These are phyloP conservation scores for Salix arbutifolia DNA, from an alignment of 345 rosid genomes.

Conservation along the genomic window DNA sequence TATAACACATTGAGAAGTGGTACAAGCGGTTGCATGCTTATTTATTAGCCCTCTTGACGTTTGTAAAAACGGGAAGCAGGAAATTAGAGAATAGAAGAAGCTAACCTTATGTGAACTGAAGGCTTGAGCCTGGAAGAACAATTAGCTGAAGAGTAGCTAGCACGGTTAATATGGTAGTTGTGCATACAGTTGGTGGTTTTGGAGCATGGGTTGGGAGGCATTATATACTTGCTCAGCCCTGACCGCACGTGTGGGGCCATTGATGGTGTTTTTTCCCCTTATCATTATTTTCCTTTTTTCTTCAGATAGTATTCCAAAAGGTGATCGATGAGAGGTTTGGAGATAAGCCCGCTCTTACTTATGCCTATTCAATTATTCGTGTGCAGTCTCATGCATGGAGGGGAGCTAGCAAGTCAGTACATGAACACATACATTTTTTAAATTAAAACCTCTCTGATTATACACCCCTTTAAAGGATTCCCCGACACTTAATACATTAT, in stretches of 20 bases:
- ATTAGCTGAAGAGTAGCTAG: neutral
- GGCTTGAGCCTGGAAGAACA: neutral
- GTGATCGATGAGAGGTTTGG: conserved; percentile 2
- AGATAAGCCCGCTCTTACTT: conserved; percentile 24
- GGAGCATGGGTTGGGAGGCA: conserved; percentile 5
- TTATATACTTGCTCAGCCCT: conserved; percentile 32
- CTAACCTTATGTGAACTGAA: neutral
- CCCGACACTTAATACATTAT: neutral
- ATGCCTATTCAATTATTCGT: conserved; percentile 16
- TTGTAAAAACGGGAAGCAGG: neutral
- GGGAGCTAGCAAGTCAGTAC: conserved; percentile 1
- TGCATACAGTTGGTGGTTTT: conserved; percentile 17
- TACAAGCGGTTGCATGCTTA: neutral
- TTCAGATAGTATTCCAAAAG: conserved; percentile 31
- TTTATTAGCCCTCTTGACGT: neutral
- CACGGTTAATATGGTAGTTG: neutral
- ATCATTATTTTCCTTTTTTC: conserved; percentile 10
- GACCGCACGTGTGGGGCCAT: conserved; percentile 17
- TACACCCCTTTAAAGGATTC: neutral
- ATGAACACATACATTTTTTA: conserved; percentile 23
- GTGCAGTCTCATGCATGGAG: conserved; percentile 15
- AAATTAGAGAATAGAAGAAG: neutral
- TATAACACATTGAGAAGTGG: neutral
- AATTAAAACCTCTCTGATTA: conserved; percentile 15
- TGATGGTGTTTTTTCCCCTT: conserved; percentile 5